Base-by-base conservation (phyloP, 1,284 basidiomycete genomes). In the Neolentinus lepideus region DNA sequence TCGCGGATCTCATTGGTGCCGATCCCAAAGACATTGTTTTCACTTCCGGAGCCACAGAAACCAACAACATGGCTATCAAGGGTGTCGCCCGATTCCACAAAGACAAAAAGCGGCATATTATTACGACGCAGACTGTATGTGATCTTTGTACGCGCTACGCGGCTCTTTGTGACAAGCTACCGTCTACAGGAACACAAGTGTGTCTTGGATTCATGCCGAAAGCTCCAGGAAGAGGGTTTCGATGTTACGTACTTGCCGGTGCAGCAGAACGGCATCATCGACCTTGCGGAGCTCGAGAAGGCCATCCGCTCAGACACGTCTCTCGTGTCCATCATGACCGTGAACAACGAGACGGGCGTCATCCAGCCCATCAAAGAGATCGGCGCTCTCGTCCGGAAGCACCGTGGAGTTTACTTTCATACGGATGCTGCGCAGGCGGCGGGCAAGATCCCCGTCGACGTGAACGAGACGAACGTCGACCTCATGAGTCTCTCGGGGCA, bases 331-430 rank as follows among this genome's bases (percentile, higher is more conserved):
- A 90, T 99, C 69, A 99, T 99, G 97, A 84, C 92, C 2, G 96
- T 99, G 60, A 99, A 99, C 77, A 99, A 99, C 74, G 97, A 99
- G 76, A 99, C 95, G 6, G 97, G 97, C 51, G 95, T 98, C 59
- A 97, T 99, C 59, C 97, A 99, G 69, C 97, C 97, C 1, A 81
- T 99, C 60, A 90, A 91, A 68, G 94, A 98, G 71, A 99, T 99
- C 61, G 96, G 95, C 24, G 81, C 84, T 3, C 80, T 97, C 27
- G 70, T 92, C 53, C 84, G 87, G 67, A 85, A 90, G 70, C 81
- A 93, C 69, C 84, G 94, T 64, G 90, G 92, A 11, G 82, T 97
- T 14, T 90, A 94, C 71, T 89, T 99, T 79, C 97, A 99, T 74
- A 96, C 97, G 22, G 97, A 99, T 70, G 96, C 92, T 19, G 97